Percentiles rank a stretch among this genome's conserved stretches.
phyloP scores from a whole-genome alignment of 2,329 filamentous ascomycete species.

The Ceratocystis harringtonii region DNA sequence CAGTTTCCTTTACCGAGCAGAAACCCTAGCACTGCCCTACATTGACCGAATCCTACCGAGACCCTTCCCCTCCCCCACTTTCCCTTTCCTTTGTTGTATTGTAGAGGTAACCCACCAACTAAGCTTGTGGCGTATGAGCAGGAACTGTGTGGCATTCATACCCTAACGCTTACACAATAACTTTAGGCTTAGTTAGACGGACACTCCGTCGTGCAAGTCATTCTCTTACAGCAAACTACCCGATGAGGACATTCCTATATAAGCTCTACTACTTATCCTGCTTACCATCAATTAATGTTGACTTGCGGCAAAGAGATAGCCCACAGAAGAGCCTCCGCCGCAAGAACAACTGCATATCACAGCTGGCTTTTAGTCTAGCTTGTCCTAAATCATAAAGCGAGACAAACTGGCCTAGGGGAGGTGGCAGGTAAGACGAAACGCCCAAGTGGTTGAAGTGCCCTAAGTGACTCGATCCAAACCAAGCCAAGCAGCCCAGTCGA shows the following conservation, averaged over 20 bases:
- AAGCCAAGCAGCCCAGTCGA: neutral
- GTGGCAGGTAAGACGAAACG: too few species aligned
- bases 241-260: neutral
- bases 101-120: neutral
- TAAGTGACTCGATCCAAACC: too few species aligned
- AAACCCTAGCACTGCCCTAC: neutral
- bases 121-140: neutral
- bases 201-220: neutral
- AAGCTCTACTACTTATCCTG: neutral
- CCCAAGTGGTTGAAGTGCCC: too few species aligned
- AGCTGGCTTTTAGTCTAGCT: too few species aligned
- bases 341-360: too few species aligned
- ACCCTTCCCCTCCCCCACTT: neutral
- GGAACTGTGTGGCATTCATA: neutral
- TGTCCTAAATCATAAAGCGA: too few species aligned
- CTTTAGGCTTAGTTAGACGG: neutral
- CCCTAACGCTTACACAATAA: neutral
- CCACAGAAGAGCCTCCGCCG: neutral
- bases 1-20: neutral
- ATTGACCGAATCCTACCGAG: neutral
- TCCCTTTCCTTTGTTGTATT: neutral
- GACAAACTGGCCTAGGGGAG: too few species aligned
- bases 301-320: too few species aligned
- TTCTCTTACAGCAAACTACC: neutral
- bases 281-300: neutral